A percentile compares a stretch with the other conserved stretches of the same genome.
phyloP scores from a whole-genome alignment of 2,329 filamentous ascomycete genomes.

The Dactylellina haptotyla region DNA sequence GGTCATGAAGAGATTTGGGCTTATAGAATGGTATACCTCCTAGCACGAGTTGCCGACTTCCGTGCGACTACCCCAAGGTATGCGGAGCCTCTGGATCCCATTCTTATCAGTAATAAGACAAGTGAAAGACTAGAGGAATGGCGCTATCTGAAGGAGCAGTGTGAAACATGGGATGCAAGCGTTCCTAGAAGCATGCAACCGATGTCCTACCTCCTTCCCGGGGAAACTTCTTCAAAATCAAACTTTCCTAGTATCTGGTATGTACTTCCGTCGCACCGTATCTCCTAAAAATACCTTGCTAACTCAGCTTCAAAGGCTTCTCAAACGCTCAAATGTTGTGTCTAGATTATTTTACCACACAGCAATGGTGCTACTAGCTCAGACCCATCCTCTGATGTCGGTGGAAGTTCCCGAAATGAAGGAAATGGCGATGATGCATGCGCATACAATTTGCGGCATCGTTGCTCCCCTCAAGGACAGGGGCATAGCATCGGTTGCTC shows the following conservation, averaged over 20 bases:
- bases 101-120: constrained; percentile 54
- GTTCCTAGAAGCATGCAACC: constrained; percentile 89
- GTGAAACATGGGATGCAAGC: constrained; percentile 80
- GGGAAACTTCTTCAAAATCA: constrained; percentile 75
- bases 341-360: constrained; percentile 90
- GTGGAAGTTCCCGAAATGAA: constrained; percentile 74
- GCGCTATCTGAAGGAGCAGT: constrained; percentile 80
- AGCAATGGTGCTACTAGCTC: constrained; percentile 80
- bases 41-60: constrained; percentile 88
- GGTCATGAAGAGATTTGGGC: constrained; percentile 82
- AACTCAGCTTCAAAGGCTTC: constrained; percentile 65
- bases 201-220: constrained; percentile 77
- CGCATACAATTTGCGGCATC: constrained; percentile 88
- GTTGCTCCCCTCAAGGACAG: constrained; percentile 83
- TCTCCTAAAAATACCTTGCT: not conserved
- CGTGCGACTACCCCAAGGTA: constrained; percentile 69
- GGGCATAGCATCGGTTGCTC: constrained; percentile 79
- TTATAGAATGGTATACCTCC: constrained; percentile 85
- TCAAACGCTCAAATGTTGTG: constrained; percentile 82
- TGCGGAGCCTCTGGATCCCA: constrained; percentile 58
- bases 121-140: constrained; percentile 74
- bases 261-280: not conserved
- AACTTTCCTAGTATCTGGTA: constrained; percentile 88
- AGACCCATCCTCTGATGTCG: constrained; percentile 77
- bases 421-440: constrained; percentile 76